Evolutionary conservation across 1,284 basidiomycete genomes (phyloP).

Genomic region (Cryptococcus sp.): DNA sequence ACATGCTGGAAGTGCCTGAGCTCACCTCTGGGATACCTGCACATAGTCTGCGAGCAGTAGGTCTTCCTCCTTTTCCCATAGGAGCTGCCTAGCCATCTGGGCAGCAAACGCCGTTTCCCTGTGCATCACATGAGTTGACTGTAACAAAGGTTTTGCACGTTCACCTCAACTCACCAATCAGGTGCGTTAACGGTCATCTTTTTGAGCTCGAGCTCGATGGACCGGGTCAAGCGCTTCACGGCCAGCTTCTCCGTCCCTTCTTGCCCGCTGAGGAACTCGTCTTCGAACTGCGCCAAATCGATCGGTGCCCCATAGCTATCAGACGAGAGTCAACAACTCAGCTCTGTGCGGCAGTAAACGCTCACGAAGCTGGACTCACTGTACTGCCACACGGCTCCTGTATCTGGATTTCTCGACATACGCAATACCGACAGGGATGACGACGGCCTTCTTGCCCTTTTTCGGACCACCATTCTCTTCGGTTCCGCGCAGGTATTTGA

Average conservation of each 20-base stretch:
- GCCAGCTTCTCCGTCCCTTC: constrained; percentile 73
- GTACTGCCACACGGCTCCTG: constrained; percentile 64
- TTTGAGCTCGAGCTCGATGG: constrained; percentile 69
- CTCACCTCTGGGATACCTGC: constrained; percentile 82
- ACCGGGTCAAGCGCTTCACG: constrained; percentile 81
- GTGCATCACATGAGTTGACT: constrained; percentile 1
- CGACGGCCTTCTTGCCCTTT: constrained; percentile 56
- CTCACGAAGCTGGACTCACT: constrained; percentile 45
- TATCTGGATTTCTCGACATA: constrained; percentile 96
- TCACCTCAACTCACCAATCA: constrained; percentile 71
- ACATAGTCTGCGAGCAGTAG: constrained; percentile 79
- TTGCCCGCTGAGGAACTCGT: constrained; percentile 69
- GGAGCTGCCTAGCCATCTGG: constrained; percentile 81
- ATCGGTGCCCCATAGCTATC: constrained; percentile 79
- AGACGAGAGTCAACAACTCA: not conserved
- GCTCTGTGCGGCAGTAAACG: not conserved
- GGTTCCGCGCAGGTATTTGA: constrained; percentile 66
- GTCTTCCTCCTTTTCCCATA: constrained; percentile 76
- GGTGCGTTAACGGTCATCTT: constrained; percentile 85
- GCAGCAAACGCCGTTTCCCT: constrained; percentile 85
- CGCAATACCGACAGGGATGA: constrained; percentile 84
- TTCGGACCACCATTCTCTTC: constrained; percentile 53
- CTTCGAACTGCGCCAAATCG: constrained; percentile 68
- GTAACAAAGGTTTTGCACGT: no score
- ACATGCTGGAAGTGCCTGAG: constrained; percentile 6